Percentiles rank a stretch among this genome's conserved stretches.
Evolutionary conservation across 176 grass and related monocot species (phyloP).

Genomic region (Poa annua): DNA sequence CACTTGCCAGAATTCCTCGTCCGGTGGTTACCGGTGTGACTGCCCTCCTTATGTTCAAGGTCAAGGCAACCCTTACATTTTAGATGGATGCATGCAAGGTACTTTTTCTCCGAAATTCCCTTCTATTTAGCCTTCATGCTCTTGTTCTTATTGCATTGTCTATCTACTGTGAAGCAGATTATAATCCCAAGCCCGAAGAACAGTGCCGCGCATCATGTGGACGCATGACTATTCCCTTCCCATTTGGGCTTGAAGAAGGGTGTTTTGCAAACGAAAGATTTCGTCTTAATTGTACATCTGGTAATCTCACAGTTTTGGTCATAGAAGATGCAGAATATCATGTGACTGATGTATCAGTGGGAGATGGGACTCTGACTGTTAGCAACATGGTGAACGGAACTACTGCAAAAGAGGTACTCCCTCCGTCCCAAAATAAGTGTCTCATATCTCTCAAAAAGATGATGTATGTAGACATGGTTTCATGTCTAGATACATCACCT

Average conservation of each 20-base stretch:
- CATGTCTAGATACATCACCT: too few species aligned
- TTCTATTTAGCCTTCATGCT: background rate
- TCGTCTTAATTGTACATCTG: background rate
- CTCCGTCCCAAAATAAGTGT: too few species aligned
- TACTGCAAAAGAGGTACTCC: background rate
- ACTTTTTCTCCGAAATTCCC: background rate
- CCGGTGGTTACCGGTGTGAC: background rate
- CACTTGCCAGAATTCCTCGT: background rate
- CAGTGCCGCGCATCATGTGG: background rate
- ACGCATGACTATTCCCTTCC: background rate
- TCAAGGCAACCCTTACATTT: background rate
- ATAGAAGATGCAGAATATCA: too few species aligned
- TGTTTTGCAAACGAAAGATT: background rate
- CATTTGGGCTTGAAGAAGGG: background rate
- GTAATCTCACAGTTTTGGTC: too few species aligned
- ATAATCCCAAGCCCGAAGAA: background rate
- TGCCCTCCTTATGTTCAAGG: background rate
- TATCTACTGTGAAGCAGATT: background rate
- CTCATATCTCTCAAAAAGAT: too few species aligned
- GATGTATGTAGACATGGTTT: too few species aligned
- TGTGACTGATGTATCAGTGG: too few species aligned
- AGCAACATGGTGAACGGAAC: background rate
- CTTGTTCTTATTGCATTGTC: background rate
- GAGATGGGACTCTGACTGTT: too few species aligned
- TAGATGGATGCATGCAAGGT: background rate